phyloP scores from a whole-genome alignment of 768 basidiomycete genomes.

The Megacollybia marginata region DNA sequence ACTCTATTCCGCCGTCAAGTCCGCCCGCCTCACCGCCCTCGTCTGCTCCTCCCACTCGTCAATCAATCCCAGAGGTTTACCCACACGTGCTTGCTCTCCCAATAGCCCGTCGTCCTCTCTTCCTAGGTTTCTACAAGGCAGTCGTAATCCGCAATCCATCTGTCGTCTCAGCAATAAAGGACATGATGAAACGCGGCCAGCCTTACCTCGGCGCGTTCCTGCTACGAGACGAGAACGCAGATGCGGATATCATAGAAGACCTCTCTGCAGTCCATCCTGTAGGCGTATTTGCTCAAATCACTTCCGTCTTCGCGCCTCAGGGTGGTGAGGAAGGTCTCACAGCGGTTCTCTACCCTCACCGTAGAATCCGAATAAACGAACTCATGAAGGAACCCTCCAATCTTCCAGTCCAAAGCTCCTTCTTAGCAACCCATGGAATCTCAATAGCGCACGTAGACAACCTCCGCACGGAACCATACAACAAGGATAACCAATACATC shows the following conservation, averaged over 20 bases:
- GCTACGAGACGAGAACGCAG: constrained; percentile 73
- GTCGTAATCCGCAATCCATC: too few species aligned
- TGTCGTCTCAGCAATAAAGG: too few species aligned
- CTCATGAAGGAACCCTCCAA: constrained; percentile 47
- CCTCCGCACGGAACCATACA: constrained; percentile 71
- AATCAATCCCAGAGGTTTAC: constrained; percentile 83
- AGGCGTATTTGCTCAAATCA: constrained; percentile 96
- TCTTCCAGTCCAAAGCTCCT: constrained; percentile 67
- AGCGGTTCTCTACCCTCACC: constrained; percentile 89
- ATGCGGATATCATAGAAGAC: constrained; percentile 89
- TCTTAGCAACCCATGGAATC: constrained; percentile 72
- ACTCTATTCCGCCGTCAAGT: background rate
- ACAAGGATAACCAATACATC: constrained; percentile 91
- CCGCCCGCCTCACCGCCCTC: background rate
- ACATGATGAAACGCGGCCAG: too few species aligned
- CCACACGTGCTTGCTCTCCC: constrained; percentile 93
- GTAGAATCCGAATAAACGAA: constrained; percentile 83
- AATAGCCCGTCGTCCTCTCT: constrained; percentile 85
- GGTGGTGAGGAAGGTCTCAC: constrained; percentile 85
- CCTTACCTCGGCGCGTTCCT: constrained; percentile 35
- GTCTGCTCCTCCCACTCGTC: constrained; percentile 59
- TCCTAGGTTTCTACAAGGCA: too few species aligned
- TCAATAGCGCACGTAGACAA: constrained; percentile 90
- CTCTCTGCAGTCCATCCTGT: constrained; percentile 84
- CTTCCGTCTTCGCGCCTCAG: constrained; percentile 75